Evolutionary conservation across 2,329 filamentous ascomycete genomes (phyloP).

Genomic region (Massarina eburnea): DNA sequence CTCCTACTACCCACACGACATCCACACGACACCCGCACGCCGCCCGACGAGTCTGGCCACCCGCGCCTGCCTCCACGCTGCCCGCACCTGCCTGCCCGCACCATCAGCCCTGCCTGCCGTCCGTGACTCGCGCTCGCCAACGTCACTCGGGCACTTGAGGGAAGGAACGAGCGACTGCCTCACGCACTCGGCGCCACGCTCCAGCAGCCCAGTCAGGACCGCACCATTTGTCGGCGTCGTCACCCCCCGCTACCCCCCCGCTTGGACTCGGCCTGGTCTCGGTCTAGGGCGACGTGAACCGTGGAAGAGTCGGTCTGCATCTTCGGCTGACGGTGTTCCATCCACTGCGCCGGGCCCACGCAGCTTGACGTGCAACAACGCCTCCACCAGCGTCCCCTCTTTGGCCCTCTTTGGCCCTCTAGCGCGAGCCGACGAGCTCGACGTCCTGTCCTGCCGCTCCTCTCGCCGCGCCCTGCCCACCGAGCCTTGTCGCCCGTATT

Average conservation of each 20-base stretch:
- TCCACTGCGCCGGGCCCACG: conserved; percentile 30
- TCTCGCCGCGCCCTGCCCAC: conserved; percentile 10
- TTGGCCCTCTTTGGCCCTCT: conserved; percentile 5
- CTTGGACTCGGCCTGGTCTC: too few species aligned
- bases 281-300: conserved; percentile 5
- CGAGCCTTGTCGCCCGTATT: conserved; percentile 6
- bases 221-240: too few species aligned
- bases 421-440: conserved; percentile 1
- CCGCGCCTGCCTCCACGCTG: not conserved
- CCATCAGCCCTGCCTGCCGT: conserved; percentile 14
- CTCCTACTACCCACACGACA: not conserved
- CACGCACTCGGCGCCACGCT: too few species aligned
- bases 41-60: not conserved
- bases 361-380: conserved; percentile 25
- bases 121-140: conserved; percentile 29
- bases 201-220: too few species aligned
- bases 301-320: conserved; percentile 26
- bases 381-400: conserved; percentile 16
- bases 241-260: too few species aligned
- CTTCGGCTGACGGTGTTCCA: conserved; percentile 34
- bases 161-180: too few species aligned
- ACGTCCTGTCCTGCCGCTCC: conserved; percentile 1
- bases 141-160: too few species aligned
- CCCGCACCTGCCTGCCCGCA: conserved; percentile 6
- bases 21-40: not conserved